Base-by-base conservation (phyloP, 805 yeast species). In the Spathaspora gorwiae region DNA sequence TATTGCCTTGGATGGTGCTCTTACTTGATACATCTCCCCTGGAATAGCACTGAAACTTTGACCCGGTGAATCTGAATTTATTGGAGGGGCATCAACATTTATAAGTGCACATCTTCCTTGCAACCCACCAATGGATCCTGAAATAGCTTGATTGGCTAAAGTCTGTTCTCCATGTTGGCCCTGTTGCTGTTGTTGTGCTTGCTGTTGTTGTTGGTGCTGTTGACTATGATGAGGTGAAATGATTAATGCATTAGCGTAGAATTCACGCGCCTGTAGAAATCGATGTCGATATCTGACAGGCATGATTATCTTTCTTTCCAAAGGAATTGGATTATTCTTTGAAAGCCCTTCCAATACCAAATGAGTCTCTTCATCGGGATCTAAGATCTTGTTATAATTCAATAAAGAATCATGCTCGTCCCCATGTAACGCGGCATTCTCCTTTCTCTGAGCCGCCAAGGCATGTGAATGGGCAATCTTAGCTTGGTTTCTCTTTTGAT, bases 341-440 rank as follows among this genome's bases (percentile, higher is more conserved):
- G 86, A 76, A 15, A 92, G 89, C 19, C 98, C 98, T 51, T 87
- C 90, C 58, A 94, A 68, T 3, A 94, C 97, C 52, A 85, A 87
- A 40, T 87, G 89, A 1, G 96, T 88, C 57, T 94, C 99, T 58
- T 90, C 96, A 59, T 90, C 96, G 7, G 95, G 92, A 52, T 87
- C 89, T 31, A 85, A 66, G 3, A 80, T 79, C 64, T 59, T 76
- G 52, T 54, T 56, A 60, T 51, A 12, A 75, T 76, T 51, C 35
- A 42, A 44, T 27, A 44, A 35, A 15, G 54, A 52, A 14, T 57
- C 60, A 26, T 49, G 51, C 12, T 29, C 32, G 12, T 59, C 61
- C 12, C 54, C 53, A 24, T 66, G 54, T 46, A 67, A 68, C 37
- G 64, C 75, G 32, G 82, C 74, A 54, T 82, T 82, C 59, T 84